Base-by-base conservation (phyloP, 2,329 filamentous ascomycete species). In the Ophiostoma piceae region DNA sequence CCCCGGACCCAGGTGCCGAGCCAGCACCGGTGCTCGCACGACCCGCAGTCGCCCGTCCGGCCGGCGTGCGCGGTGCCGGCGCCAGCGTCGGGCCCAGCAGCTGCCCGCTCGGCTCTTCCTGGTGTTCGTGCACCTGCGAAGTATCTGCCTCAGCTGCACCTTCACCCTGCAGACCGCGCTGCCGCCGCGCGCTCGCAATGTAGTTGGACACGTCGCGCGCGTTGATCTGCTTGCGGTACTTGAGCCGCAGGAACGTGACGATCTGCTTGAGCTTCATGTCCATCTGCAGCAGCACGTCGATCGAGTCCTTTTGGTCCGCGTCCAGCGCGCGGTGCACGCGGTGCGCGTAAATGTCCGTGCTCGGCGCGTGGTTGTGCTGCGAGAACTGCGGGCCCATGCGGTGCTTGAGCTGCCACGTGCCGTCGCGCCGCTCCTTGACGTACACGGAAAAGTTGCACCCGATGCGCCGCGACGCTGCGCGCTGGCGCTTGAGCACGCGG, bases 121-220 rank as follows among this genome's bases (percentile, higher is more conserved):
- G 32, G n/a, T 22, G 22, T 35, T 35, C 35, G 26, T 35, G 35
- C 35, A 6, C 35, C 3, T 35, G 35, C 1, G 35, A 29, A 2
- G 26, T 8, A 8, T 35, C 35, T 8, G 35, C 35, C 7, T 7
- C 37, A 7, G 26, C 39, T n/a, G 19, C 64, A 12, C 11, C 32
- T 16, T 7, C 41, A 9, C 12, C 32, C 26, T 57, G 68, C 32
- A 26, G 43, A 3, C 12, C 47, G 8, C 47, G 60, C 66, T 67
- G 66, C 60, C 66, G 66, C 60, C 68, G 66, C 35, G 66, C 60
- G 64, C 70, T 71, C 8, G 70, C 70, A 68, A 71, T 70, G 68
- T 71, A 70, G 68, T 71, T 71, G 62, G 60, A 68, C 16, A 71
- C 68, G 62, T 71, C 70, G 66, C 70, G 70, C n/a, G 47, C 57